A percentile compares a stretch with the other conserved stretches of the same genome.
Conservation (phyloP, 371 early-diverging fungal genomes). For the Syncephalastrum monosporum region DNA sequence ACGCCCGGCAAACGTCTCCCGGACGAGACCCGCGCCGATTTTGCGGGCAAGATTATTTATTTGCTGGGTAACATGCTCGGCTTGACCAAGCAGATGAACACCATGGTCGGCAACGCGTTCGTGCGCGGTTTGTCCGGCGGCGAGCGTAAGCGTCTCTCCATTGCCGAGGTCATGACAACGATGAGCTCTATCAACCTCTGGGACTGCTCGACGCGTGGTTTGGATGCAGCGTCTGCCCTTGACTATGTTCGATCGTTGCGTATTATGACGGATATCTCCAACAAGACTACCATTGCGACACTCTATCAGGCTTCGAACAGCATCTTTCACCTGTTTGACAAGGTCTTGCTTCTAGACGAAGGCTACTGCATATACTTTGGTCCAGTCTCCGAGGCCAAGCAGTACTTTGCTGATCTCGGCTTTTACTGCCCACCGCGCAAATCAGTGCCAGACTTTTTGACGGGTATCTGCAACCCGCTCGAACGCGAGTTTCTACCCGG, state of each 20-base stretch:
- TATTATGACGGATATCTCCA: slow-evolving; percentile 61
- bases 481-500: slow-evolving; percentile 61
- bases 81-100: slow-evolving; percentile 71
- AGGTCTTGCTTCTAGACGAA: slow-evolving; percentile 65
- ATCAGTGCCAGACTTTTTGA: slow-evolving; percentile 76
- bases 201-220: slow-evolving; percentile 88
- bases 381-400: slow-evolving; percentile 58
- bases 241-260: slow-evolving; percentile 72
- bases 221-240: slow-evolving; percentile 89
- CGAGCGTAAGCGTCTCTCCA: slow-evolving; percentile 84
- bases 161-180: slow-evolving; percentile 85
- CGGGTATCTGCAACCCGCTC: slow-evolving; percentile 63
- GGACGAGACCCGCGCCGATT: slow-evolving; percentile 36
- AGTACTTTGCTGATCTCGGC: slow-evolving; percentile 68
- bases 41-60: slow-evolving; percentile 45
- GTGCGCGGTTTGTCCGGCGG: slow-evolving; percentile 86
- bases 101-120: slow-evolving; percentile 81
- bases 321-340: slow-evolving; percentile 78
- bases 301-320: slow-evolving; percentile 73
- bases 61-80: slow-evolving; percentile 70
- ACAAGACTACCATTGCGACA: slow-evolving; percentile 64
- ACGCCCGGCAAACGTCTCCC: slow-evolving; percentile 59
- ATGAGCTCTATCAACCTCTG: slow-evolving; percentile 73
- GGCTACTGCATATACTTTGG: slow-evolving; percentile 79
- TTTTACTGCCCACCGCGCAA: slow-evolving; percentile 69